phyloP scores from a whole-genome alignment of 1,284 basidiomycete species.

The Heimioporus punctisporus region DNA sequence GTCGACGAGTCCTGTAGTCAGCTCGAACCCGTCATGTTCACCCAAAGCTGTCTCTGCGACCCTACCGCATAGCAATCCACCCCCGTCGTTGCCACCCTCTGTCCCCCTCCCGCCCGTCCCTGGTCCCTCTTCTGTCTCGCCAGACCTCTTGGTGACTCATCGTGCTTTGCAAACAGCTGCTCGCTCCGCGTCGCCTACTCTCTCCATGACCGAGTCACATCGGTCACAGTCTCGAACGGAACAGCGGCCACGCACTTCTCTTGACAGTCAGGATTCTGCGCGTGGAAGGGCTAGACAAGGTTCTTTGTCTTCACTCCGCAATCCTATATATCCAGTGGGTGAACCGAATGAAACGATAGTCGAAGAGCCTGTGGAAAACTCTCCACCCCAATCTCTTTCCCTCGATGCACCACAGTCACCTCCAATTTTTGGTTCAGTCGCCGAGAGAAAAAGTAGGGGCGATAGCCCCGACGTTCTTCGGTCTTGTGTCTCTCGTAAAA shows the following conservation, averaged over 20 bases:
- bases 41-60: constrained; percentile 7
- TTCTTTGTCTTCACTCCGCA: constrained; percentile 33
- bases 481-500: constrained; percentile 14
- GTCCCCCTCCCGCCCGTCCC: constrained; percentile 34
- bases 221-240: constrained; percentile 19
- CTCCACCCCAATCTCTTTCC: neutral
- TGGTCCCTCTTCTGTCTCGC: constrained; percentile 21
- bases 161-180: constrained; percentile 12
- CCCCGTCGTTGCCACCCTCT: constrained; percentile 31
- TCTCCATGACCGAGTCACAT: constrained; percentile 13
- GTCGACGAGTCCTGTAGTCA: neutral
- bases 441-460: constrained; percentile 7
- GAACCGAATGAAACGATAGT: constrained; percentile 15
- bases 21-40: constrained; percentile 6
- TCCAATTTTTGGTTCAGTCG: constrained; percentile 2
- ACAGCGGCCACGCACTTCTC: constrained; percentile 19
- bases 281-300: constrained; percentile 27
- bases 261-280: constrained; percentile 13
- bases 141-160: constrained; percentile 21
- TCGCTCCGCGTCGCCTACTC: constrained; percentile 23
- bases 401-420: constrained; percentile 3
- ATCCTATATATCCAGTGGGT: constrained; percentile 15
- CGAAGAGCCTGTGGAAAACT: constrained; percentile 17
- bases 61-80: constrained; percentile 22
- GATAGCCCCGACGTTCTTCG: constrained; percentile 22